A percentile compares a stretch with the other conserved stretches of the same genome.
Conservation (phyloP, 345 rosid genomes). For the Mallotus nudiflorus region DNA sequence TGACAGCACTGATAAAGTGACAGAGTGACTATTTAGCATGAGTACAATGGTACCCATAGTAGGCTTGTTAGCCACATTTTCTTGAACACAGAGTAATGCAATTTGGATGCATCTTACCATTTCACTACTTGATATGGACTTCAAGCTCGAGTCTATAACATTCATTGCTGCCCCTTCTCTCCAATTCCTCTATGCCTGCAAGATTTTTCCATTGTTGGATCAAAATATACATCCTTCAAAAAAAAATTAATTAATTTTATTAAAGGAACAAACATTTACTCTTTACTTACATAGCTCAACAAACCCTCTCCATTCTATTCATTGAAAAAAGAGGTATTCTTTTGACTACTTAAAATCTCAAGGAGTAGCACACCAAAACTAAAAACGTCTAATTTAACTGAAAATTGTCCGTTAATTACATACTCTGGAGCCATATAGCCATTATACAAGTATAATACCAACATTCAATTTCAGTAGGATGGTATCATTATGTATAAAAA, state of each 20-base stretch:
- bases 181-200: slow-evolving; percentile 61
- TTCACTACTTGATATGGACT: slow-evolving; percentile 23
- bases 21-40: slow-evolving; percentile 47
- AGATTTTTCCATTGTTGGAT: not conserved
- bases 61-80: slow-evolving; percentile 37
- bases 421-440: slow-evolving; percentile 13
- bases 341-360: slow-evolving; percentile 46
- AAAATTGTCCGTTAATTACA: slow-evolving; percentile 15
- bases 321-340: slow-evolving; percentile 22
- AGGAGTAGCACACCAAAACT: slow-evolving; percentile 7
- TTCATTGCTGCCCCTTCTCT: slow-evolving; percentile 31
- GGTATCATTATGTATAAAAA: too few species aligned
- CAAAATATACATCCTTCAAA: not conserved
- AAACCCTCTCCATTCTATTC: slow-evolving; percentile 29
- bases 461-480: not conserved
- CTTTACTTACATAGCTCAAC: slow-evolving; percentile 38
- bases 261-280: too few species aligned
- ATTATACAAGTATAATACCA: not conserved
- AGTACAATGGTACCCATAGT: slow-evolving; percentile 44
- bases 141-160: slow-evolving; percentile 40
- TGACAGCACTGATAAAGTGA: slow-evolving; percentile 38
- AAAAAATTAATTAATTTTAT: not conserved
- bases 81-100: slow-evolving; percentile 59
- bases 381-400: not conserved
- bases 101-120: slow-evolving; percentile 52